Percentiles rank a stretch among this genome's conserved stretches.
These are phyloP conservation scores for Raphanus raphanistrum DNA, from an alignment of 345 rosid species.

Conservation along the genomic window DNA sequence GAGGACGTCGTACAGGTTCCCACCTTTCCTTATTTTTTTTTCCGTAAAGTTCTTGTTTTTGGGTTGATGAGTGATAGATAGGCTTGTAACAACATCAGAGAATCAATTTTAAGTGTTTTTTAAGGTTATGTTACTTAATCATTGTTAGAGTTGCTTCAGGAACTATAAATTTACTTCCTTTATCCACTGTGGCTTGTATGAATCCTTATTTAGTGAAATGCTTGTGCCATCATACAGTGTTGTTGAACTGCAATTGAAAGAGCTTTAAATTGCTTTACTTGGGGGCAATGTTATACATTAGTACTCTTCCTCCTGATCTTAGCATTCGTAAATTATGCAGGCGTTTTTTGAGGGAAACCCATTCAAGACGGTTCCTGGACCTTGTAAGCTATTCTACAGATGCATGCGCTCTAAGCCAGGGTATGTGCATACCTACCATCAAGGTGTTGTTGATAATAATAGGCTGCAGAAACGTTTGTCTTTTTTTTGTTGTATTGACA, in stretches of 20 bases:
- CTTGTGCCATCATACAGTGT: too few relatives aligned
- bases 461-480: background rate
- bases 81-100: background rate
- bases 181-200: too few relatives aligned
- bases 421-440: slow-evolving; percentile 40
- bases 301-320: background rate
- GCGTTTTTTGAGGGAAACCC: slow-evolving; percentile 98
- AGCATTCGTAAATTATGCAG: slow-evolving; percentile 38
- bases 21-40: background rate
- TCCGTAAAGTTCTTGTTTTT: background rate
- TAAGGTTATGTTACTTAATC: slow-evolving; percentile 12
- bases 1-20: slow-evolving; percentile 86
- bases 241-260: background rate
- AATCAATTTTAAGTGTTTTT: background rate
- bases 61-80: background rate
- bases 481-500: slow-evolving; percentile 7
- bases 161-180: background rate
- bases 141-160: background rate
- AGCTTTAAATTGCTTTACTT: background rate
- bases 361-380: slow-evolving; percentile 96
- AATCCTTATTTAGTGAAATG: too few relatives aligned
- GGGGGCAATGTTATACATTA: background rate
- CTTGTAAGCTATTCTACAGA: slow-evolving; percentile 83
- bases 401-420: slow-evolving; percentile 99
- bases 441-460: background rate